Evolutionary conservation across 352 stramenopile species (phyloP).

Genomic region (Phytophthora europaea): DNA sequence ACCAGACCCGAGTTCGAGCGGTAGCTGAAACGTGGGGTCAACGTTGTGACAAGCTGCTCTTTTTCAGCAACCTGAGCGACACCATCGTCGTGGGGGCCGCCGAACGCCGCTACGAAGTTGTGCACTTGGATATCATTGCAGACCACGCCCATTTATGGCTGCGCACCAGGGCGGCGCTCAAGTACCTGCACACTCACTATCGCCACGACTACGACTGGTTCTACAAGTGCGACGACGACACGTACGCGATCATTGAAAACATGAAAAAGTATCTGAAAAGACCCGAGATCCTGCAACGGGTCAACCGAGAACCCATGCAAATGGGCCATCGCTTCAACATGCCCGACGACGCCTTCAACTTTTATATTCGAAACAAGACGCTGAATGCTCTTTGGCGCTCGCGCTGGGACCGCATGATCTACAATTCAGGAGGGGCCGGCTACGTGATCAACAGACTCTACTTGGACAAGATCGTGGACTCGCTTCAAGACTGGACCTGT

Average conservation of each 20-base stretch:
- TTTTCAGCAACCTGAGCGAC: conserved; percentile 83
- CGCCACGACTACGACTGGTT: conserved; percentile 87
- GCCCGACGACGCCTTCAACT: conserved; percentile 52
- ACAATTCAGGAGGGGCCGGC: conserved; percentile 79
- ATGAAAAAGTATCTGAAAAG: conserved; percentile 63
- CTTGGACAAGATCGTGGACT: conserved; percentile 66
- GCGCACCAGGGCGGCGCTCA: conserved; percentile 71
- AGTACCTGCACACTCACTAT: conserved; percentile 71
- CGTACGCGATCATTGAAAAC: conserved; percentile 82
- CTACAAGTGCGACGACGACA: conserved; percentile 86
- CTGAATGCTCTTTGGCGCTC: conserved; percentile 51
- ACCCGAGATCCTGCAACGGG: conserved; percentile 67
- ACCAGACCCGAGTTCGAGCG: conserved; percentile 60
- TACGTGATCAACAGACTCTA: conserved; percentile 82
- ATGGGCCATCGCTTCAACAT: conserved; percentile 84
- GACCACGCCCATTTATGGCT: conserved; percentile 84
- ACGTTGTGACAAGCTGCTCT: conserved; percentile 77
- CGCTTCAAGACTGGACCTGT: conserved; percentile 56
- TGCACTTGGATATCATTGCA: conserved; percentile 66
- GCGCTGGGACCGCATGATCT: conserved; percentile 68
- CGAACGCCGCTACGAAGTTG: conserved; percentile 55
- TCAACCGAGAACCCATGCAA: conserved; percentile 68
- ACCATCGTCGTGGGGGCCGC: conserved; percentile 46
- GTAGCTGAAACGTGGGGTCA: conserved; percentile 85
- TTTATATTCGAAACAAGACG: conserved; percentile 68